Percentiles rank a stretch among this genome's conserved stretches.
Conservation (phyloP, 2,329 filamentous ascomycete genomes). For the Neonectria neomacrospora region DNA sequence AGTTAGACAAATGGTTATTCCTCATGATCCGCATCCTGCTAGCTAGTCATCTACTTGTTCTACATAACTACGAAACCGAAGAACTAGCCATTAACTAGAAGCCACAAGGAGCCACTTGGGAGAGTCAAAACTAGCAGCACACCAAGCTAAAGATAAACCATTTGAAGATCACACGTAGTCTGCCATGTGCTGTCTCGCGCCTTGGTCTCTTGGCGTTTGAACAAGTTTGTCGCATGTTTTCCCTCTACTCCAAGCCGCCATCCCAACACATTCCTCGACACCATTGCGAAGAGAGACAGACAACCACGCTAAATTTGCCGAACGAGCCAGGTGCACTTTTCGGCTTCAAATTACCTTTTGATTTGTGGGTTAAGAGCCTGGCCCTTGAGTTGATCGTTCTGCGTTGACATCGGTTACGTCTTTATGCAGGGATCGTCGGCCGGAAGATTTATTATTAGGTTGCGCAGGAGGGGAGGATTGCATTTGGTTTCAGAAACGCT, state of each 20-base stretch:
- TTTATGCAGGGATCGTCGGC: constrained; percentile 8
- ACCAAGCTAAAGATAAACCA: neutral
- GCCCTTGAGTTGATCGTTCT: neutral
- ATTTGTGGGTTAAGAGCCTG: neutral
- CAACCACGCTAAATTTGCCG: neutral
- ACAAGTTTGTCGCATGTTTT: constrained; percentile 23
- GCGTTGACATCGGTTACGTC: neutral
- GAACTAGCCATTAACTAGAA: neutral
- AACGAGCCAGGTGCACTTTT: neutral
- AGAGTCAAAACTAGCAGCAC: neutral
- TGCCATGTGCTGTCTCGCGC: neutral
- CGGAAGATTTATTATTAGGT: constrained; percentile 14
- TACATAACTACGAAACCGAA: neutral
- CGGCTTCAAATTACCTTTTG: neutral
- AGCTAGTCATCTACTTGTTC: neutral
- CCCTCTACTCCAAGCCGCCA: neutral
- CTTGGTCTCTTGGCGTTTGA: constrained; percentile 7
- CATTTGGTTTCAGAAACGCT: constrained; percentile 17
- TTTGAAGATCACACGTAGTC: neutral
- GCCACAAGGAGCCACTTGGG: neutral
- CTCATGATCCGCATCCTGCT: neutral
- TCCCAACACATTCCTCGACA: neutral
- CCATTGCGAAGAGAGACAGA: neutral
- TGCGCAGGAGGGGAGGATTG: constrained; percentile 6
- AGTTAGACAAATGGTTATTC: too few species aligned